phyloP scores from a whole-genome alignment of 83 land plant species.

The Isoetes engelmannii region DNA sequence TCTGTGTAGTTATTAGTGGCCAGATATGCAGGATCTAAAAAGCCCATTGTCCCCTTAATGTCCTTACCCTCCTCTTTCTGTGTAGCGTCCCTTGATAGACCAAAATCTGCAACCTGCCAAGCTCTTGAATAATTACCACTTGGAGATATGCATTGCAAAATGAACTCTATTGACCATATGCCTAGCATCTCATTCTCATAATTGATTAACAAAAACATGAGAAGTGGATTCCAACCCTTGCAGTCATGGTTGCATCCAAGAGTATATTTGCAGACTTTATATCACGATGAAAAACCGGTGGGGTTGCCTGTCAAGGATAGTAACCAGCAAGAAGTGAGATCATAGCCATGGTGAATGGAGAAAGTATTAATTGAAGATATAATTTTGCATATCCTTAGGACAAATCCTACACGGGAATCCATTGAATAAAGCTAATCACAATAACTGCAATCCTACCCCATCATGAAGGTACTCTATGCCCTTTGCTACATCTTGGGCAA shows the following conservation, averaged over 20 bases:
- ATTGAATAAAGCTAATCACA: too few relatives aligned
- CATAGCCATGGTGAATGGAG: too few relatives aligned
- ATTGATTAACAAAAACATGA: background rate
- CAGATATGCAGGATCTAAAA: slow-evolving; percentile 89
- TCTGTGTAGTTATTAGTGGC: slow-evolving; percentile 72
- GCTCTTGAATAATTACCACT: background rate
- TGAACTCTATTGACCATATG: too few relatives aligned
- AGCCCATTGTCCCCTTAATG: slow-evolving; percentile 87
- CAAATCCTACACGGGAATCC: too few relatives aligned
- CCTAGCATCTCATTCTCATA: background rate
- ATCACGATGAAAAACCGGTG: slow-evolving; percentile 94
- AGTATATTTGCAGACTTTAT: slow-evolving; percentile 92
- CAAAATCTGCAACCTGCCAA: slow-evolving; percentile 92
- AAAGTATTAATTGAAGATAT: too few relatives aligned
- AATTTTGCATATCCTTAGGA: too few relatives aligned
- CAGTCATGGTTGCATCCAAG: slow-evolving; percentile 80
- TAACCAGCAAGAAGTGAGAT: background rate
- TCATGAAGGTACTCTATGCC: slow-evolving; percentile 90
- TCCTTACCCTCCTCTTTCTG: slow-evolving; percentile 40
- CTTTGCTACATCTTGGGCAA: slow-evolving; percentile 70
- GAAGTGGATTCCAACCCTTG: slow-evolving; percentile 57
- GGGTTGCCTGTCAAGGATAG: slow-evolving; percentile 54
- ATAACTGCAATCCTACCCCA: slow-evolving; percentile 47
- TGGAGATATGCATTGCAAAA: background rate
- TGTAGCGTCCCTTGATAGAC: slow-evolving; percentile 78